Base-by-base conservation (phyloP, 1,139 yeast species). In the Saccharomyces hybrid region DNA sequence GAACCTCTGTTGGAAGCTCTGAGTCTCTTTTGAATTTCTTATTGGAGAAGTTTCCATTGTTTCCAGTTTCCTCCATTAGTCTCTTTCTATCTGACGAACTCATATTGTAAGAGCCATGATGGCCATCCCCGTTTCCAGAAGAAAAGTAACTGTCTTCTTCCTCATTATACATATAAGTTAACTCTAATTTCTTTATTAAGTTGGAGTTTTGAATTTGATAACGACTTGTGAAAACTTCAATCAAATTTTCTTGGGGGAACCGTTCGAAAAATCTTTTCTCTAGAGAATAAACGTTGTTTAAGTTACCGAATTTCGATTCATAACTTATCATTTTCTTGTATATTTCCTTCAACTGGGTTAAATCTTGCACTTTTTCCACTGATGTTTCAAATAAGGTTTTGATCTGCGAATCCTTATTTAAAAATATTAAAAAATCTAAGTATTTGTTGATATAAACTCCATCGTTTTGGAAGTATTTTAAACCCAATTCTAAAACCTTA, bases 371-470 rank as follows among this genome's bases (percentile, higher is more conserved):
- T 54, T 75, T 77, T 23, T 77, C 76, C 2, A 81, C 70, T 0
- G 84, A 77, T 13, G 82, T 76, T 70, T 93, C 98, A 67, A 93
- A 86, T 48, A 89, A 76, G 11, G 90, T 89, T 61, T 93, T 83
- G 16, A 91, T 88, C 64, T 86, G 88, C 34, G 88, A 86, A 55
- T 84, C 86, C 68, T 90, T 96, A 67, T 86, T 86, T 44, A 80
- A 78, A 61, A 79, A 73, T 41, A 89, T 80, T 59, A 93, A 74
- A 66, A 87, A 91, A 57, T 85, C 82, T 64, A 93, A 75, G 68
- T 91, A 91, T 52, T 81, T 79, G 58, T 78, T 75, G 50, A 90
- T 77, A 67, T 84, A 91, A 28, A 77, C 80, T 3, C 88, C 86
- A 60, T 82, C 78, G 25, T 53, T 66, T 19, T 75, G 67, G 65